Conservation (phyloP, 2,329 filamentous ascomycete species). For the Xylariales sp. region DNA sequence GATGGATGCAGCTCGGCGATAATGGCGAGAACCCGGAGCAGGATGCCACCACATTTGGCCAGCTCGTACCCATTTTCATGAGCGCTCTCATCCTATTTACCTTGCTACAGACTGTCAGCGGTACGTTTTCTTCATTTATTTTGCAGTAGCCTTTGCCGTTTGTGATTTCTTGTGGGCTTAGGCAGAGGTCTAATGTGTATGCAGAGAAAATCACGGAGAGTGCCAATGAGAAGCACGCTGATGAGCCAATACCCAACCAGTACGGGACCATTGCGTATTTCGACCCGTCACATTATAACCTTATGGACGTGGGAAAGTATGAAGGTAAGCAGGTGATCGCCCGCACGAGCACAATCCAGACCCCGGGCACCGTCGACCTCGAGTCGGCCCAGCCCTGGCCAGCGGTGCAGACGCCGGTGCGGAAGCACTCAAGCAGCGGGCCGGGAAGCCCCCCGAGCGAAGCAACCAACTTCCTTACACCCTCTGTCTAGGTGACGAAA, state of each 20-base stretch:
- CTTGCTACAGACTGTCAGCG: conserved; percentile 22
- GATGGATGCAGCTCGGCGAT: conserved; percentile 15
- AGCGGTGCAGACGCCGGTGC: too few species aligned
- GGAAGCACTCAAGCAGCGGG: too few species aligned
- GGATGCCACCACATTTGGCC: conserved; percentile 27
- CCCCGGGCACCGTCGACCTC: neutral
- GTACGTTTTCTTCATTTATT: conserved; percentile 11
- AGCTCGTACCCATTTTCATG: conserved; percentile 29
- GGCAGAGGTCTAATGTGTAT: neutral
- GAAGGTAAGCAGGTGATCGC: neutral
- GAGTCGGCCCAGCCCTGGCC: neutral
- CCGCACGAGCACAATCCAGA: too few species aligned
- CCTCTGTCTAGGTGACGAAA: too few species aligned
- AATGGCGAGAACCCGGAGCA: conserved; percentile 22
- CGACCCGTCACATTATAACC: conserved; percentile 1
- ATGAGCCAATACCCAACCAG: conserved; percentile 10
- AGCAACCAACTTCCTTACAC: too few species aligned
- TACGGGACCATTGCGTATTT: conserved; percentile 5
- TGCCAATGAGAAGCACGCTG: conserved; percentile 10
- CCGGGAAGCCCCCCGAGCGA: too few species aligned
- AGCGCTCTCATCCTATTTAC: conserved; percentile 25
- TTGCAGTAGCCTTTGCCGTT: neutral
- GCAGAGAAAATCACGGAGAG: conserved; percentile 16
- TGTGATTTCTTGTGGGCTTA: neutral
- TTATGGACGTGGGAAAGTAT: neutral